A percentile compares a stretch with the other conserved stretches of the same genome.
phyloP scores from a whole-genome alignment of 176 grass and related monocot genomes.

The Canna indica region DNA sequence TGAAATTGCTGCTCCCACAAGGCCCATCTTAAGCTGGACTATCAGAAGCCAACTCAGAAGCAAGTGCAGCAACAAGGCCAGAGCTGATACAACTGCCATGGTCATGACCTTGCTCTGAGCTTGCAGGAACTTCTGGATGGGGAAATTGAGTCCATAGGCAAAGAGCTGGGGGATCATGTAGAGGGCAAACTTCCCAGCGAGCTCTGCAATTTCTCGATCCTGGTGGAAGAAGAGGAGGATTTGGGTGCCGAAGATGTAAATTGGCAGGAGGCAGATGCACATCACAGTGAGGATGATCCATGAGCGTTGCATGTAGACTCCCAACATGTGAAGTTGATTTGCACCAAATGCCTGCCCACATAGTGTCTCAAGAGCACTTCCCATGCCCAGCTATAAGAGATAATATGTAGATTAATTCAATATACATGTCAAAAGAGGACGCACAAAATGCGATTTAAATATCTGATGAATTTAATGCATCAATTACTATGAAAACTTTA shows the following conservation, averaged over 20 bases:
- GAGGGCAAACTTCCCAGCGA: constrained; percentile 31
- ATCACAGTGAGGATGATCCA: constrained; percentile 41
- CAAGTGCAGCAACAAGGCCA: constrained; percentile 41
- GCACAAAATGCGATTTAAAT: not conserved
- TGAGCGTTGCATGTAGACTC: constrained; percentile 54
- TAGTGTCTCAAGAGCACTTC: constrained; percentile 54
- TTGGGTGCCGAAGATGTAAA: constrained; percentile 43
- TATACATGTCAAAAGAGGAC: not conserved
- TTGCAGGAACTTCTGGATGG: constrained; percentile 65
- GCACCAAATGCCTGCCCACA: constrained; percentile 58
- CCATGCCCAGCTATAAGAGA: constrained; percentile 31
- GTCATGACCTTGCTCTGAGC: constrained; percentile 49
- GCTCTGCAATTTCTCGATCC: constrained; percentile 35
- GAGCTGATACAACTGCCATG: constrained; percentile 45
- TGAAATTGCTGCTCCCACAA: constrained; percentile 53
- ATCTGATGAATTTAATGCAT: too few species aligned
- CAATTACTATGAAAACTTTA: too few species aligned
- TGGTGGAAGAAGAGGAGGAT: constrained; percentile 51
- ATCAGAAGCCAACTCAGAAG: constrained; percentile 53
- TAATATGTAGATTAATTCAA: not conserved
- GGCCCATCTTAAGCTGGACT: constrained; percentile 33
- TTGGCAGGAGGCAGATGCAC: constrained; percentile 30
- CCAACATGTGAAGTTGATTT: constrained; percentile 33
- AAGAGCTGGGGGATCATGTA: constrained; percentile 76
- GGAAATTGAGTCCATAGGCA: constrained; percentile 55